phyloP scores from a whole-genome alignment of 2,329 filamentous ascomycete species.

The Escovopsis sp. region DNA sequence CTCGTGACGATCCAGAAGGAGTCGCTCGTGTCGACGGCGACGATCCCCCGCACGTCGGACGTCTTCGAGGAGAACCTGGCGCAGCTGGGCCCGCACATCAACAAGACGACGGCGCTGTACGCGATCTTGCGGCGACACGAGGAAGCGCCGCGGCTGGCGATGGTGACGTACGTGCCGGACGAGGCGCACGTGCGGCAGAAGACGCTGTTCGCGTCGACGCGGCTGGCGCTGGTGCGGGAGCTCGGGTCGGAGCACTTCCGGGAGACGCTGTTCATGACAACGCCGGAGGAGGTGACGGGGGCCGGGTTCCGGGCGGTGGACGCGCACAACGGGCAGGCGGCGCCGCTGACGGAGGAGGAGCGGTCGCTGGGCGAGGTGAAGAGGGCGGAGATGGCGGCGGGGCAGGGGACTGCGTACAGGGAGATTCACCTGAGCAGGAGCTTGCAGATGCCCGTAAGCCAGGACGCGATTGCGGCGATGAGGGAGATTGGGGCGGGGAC shows the following conservation, averaged over 20 bases:
- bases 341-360: slow-evolving; percentile 70
- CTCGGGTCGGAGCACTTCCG: slow-evolving; percentile 66
- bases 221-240: slow-evolving; percentile 60
- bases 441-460: slow-evolving; percentile 42
- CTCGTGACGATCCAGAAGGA: slow-evolving; percentile 58
- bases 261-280: slow-evolving; percentile 61
- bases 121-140: slow-evolving; percentile 58
- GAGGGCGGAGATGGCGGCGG: slow-evolving; percentile 59
- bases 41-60: slow-evolving; percentile 36
- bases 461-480: slow-evolving; percentile 51
- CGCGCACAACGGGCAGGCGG: slow-evolving; percentile 46
- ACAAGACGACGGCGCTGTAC: slow-evolving; percentile 54
- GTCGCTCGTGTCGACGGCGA: slow-evolving; percentile 44
- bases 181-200: slow-evolving; percentile 67
- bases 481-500: slow-evolving; percentile 38
- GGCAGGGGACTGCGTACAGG: slow-evolving; percentile 47
- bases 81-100: slow-evolving; percentile 47
- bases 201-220: slow-evolving; percentile 71
- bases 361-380: slow-evolving; percentile 55
- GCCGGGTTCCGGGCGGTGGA: slow-evolving; percentile 61
- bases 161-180: slow-evolving; percentile 68
- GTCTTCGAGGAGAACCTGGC: slow-evolving; percentile 51
- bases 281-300: slow-evolving; percentile 50
- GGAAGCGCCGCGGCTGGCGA: slow-evolving; percentile 42
- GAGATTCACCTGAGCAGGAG: slow-evolving; percentile 45